Base-by-base conservation (phyloP, 371 early-diverging fungal species). In the Apophysomyces ossiformis region DNA sequence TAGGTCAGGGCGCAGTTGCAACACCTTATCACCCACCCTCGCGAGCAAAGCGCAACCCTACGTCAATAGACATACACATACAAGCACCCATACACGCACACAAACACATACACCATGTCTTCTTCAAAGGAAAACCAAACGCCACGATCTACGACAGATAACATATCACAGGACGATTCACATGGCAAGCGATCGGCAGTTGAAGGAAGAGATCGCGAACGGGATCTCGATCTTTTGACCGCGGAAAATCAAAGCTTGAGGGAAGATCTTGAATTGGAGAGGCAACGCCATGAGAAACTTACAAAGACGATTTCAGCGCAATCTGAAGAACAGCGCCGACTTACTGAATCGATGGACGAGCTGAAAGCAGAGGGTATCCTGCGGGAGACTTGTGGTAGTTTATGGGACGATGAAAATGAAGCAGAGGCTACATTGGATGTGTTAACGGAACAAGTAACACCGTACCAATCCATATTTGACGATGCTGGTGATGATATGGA, bases 401-500 rank as follows among this genome's bases (percentile, higher is more conserved):
- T 50, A 26, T 50, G n/a, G 21, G 54, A n/a, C 2, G 54, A 50
- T 8, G 54, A 50, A 21, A 50, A 50, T 7, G 9, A 50, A 50
- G 54, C 54, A 21, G 54, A 50, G 54, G 54, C n/a, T 5, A 50
- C 7, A 21, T 50, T 50, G 11, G 21, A 50, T 6, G 16, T 32
- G 9, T 21, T 50, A 4, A 50, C 54, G 2, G 35, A 50, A 50
- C n/a, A 21, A 50, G 54, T 50, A 26, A 21, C 18, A 21, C 54
- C 54, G 21, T 50, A 50, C 11, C 54, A 50, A 21, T 7, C 54
- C 6, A n/a, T 50, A 8, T 50, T 50, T 50, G 54, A 50, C 21
- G 54, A 50, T 21, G 54, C 54, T 50, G 54, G 54, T 9, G 54
- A 50, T 50, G 54, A 50, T 26, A 50, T 21, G n/a, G 54, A 50